Percentiles rank a stretch among this genome's conserved stretches.
Evolutionary conservation across 495 filamentous ascomycete genomes (phyloP).

Genomic region (Talaromyces wortmannii): DNA sequence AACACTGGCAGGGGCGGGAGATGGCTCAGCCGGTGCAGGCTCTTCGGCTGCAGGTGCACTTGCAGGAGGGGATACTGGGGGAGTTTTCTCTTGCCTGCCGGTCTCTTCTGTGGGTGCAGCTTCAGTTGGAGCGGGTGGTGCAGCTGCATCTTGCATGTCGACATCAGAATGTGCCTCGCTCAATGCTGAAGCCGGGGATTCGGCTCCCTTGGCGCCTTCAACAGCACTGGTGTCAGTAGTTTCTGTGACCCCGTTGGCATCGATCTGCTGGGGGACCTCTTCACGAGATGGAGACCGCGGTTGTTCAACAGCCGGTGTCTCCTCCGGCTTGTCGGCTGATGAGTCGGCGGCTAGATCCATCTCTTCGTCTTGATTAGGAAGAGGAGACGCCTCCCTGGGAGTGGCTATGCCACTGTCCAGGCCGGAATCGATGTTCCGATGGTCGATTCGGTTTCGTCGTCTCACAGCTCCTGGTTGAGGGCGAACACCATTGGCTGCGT

Average conservation of each 20-base stretch:
- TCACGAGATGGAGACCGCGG: slow-evolving; percentile 14
- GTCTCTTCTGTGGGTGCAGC: slow-evolving; percentile 14
- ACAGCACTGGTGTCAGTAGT: slow-evolving; percentile 55
- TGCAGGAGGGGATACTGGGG: slow-evolving; percentile 17
- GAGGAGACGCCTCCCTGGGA: slow-evolving; percentile 39
- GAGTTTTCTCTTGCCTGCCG: slow-evolving; percentile 20
- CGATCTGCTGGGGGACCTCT: slow-evolving; percentile 15
- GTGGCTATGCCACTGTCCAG: slow-evolving; percentile 56
- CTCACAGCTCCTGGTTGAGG: slow-evolving; percentile 53
- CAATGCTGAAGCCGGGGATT: slow-evolving; percentile 15
- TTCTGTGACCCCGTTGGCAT: slow-evolving; percentile 43
- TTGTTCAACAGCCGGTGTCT: slow-evolving; percentile 19
- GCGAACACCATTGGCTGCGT: slow-evolving; percentile 61
- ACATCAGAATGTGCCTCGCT: slow-evolving; percentile 35
- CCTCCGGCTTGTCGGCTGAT: slow-evolving; percentile 40
- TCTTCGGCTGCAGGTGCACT: slow-evolving; percentile 14
- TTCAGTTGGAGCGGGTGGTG: slow-evolving; percentile 17
- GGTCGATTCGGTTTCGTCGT: slow-evolving; percentile 65
- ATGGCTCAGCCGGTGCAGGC: slow-evolving; percentile 10
- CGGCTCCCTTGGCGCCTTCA: slow-evolving; percentile 17
- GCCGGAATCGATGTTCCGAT: slow-evolving; percentile 61
- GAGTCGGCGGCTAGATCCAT: slow-evolving; percentile 41
- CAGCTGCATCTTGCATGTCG: slow-evolving; percentile 54
- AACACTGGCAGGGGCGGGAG: slow-evolving; percentile 18
- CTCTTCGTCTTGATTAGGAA: slow-evolving; percentile 43